These are phyloP conservation scores for Wallemia mellicola DNA, from an alignment of 1,284 basidiomycete species.

Conservation along the genomic window DNA sequence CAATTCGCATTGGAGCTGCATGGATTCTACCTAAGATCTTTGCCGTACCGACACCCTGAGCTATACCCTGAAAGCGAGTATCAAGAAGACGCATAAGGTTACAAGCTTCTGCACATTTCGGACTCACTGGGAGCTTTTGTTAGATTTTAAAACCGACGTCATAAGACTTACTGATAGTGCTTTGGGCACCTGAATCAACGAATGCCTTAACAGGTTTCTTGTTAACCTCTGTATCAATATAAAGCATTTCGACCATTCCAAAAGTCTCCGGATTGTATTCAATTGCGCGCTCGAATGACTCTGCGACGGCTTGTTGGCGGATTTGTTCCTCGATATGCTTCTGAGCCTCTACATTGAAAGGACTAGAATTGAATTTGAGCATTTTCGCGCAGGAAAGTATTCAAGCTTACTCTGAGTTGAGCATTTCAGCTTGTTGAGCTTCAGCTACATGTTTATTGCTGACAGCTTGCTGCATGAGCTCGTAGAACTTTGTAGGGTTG, in stretches of 20 bases:
- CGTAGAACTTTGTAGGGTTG: constrained; percentile 38
- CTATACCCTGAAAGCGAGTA: constrained; percentile 59
- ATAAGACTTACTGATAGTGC: constrained; percentile 53
- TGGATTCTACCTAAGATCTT: constrained; percentile 83
- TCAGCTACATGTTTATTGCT: constrained; percentile 27
- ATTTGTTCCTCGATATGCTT: constrained; percentile 79
- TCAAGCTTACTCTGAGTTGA: constrained; percentile 3
- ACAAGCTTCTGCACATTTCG: constrained; percentile 73
- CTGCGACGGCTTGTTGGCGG: constrained; percentile 56
- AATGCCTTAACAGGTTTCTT: constrained; percentile 73
- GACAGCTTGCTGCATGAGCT: constrained; percentile 34
- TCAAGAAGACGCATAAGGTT: constrained; percentile 83
- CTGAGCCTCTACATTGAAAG: constrained; percentile 70
- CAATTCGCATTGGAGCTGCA: constrained; percentile 66
- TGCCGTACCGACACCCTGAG: constrained; percentile 82
- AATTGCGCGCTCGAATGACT: constrained; percentile 70
- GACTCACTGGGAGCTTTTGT: constrained; percentile 34
- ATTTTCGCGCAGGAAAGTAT: not conserved
- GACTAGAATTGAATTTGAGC: constrained; percentile 13
- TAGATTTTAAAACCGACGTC: not conserved
- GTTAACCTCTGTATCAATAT: constrained; percentile 59
- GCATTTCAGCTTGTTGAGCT: constrained; percentile 15
- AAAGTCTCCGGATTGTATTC: constrained; percentile 72
- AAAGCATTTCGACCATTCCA: constrained; percentile 85
- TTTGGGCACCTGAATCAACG: constrained; percentile 88